phyloP scores from a whole-genome alignment of 1,284 basidiomycete species.

The Puccinia coronata region DNA sequence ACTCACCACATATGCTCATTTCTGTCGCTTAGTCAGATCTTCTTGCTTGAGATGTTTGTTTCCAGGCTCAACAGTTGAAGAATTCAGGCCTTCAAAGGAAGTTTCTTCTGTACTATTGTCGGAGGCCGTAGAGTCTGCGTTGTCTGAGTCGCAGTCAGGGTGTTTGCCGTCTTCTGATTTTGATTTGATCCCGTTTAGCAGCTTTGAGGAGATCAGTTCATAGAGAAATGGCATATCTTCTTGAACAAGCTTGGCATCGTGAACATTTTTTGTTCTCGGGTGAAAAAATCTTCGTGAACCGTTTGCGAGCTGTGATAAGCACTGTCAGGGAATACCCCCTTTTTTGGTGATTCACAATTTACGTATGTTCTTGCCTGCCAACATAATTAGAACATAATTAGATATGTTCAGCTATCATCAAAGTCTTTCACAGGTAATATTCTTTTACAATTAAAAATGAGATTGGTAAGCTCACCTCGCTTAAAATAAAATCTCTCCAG shows the following conservation, averaged over 20 bases:
- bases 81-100: not conserved
- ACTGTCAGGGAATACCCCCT: not conserved
- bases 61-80: slow-evolving; percentile 1
- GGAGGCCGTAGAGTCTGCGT: too few relatives aligned
- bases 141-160: not conserved
- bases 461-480: not conserved
- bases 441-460: not conserved
- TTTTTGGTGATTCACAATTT: not conserved
- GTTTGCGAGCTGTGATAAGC: not conserved
- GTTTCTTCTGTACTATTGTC: not conserved
- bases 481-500: not conserved
- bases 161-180: not conserved
- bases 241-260: not conserved
- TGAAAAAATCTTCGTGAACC: not conserved
- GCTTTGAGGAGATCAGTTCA: slow-evolving; percentile 3
- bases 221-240: not conserved
- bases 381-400: not conserved
- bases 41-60: not conserved
- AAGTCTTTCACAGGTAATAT: not conserved
- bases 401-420: too few relatives aligned
- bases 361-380: not conserved
- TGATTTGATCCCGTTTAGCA: not conserved
- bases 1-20: not conserved
- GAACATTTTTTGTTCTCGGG: not conserved
- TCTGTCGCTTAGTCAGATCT: not conserved